Evolutionary conservation across 2,329 filamentous ascomycete genomes (phyloP), one percentile per base, ranked within the genome.

Genomic region (Ascochyta viciae-villosae): DNA sequence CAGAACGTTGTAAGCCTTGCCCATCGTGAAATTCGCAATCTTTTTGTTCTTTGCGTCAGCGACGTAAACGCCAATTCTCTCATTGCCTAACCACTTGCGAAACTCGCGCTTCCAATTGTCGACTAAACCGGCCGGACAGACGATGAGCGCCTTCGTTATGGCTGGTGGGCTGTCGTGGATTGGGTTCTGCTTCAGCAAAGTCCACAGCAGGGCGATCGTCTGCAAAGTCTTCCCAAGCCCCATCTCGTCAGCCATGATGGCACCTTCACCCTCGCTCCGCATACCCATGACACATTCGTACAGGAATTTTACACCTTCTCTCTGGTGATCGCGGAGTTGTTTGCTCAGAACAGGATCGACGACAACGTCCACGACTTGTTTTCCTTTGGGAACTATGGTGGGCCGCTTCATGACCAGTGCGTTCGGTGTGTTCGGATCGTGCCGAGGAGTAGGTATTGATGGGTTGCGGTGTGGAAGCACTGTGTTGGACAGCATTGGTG

Each of bases 231-330:
- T 91, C 19, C 89, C 89, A 2, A 91, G 74, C 0, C 89, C 89
- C 89, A 91, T 91, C 64, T 91, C 89, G 68, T 91, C 89, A 1
- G 89, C 89, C 44, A 91, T 77, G 55, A 91, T 87, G 3, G 87
- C 88, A 23, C 88, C 88, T 72, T 88, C 83, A 1, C 88, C 88
- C 64, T 85, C 85, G 38, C 81, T 77, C 38, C 87, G 82, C 81
- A 90, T 83, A 5, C 88, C 88, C 88, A 91, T 91, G 0, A 91
- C 86, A 68, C 88, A 90, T 73, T 91, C 88, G 66, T 91, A 91
- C 39, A 91, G 72, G 64, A 91, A 91, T 45, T 84, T 79, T 0
- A 91, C 87, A 22, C 89, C 89, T 66, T 88, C 85, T 13, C 85
- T 81, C 68, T 91, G 89, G 70, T 91, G 89, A 12, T 85, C 83